Evolutionary conservation across 495 filamentous ascomycete species (phyloP), one percentile per base, ranked within the genome.

Genomic region (Hypoxylon lienhwacheense): DNA sequence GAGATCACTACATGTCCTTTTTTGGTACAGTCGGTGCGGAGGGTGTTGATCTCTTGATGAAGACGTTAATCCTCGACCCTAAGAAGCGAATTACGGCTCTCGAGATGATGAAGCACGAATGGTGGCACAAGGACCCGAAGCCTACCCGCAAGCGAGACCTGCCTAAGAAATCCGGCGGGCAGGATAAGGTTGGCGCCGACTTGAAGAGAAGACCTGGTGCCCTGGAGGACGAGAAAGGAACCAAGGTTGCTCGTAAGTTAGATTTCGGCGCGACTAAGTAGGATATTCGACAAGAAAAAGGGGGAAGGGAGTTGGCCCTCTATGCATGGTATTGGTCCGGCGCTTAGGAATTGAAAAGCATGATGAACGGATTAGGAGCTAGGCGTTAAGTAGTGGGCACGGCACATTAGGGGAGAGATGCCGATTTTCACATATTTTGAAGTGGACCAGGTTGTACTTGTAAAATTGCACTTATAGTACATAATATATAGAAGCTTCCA

Each of bases 11-110:
- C 68, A 70, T 85, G 63, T 67, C 69, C 12, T 78, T 78, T 34
- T 97, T 99, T 58, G 83, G 84, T 11, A 86, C 86, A 3, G 81
- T 88, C 11, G 91, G 91, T 3, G 69, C 81, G 20, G 83, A 88
- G 47, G 95, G 93, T 28, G 87, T 90, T 15, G 90, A 97, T 67
- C 69, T 97, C 55, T 70, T 99, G 54, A 86, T 91, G 78, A 82
- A 81, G 40, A 97, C 95, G 81, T 77, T 96, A 45, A 76, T 76
- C 6, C 77, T 97, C 37, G 90, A 99, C 70, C 95, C 95, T 20
- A 79, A 84, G 59, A 91, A 87, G 66, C 76, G 95, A 28, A 82
- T 85, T 45, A 90, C 85, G 1, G 87, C 90, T 1, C 70, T 80
- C 28, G 78, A 89, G 60, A 83, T 89, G 50, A 75, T 99, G 31